Conservation (phyloP, 345 rosid species). For the Physaria fendleri region DNA sequence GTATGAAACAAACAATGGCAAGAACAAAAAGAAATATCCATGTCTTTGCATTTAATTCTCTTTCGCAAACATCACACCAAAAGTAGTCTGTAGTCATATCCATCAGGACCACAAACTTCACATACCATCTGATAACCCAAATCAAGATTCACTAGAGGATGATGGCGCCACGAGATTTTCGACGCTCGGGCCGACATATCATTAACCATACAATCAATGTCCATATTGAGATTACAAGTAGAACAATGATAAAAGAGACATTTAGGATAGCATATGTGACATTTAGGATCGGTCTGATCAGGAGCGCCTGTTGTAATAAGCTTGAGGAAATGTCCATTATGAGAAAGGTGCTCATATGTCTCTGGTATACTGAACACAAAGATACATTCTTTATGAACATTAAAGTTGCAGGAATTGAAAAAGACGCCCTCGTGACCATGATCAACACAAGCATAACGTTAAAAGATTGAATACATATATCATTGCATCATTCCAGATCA, state of each 20-base stretch:
- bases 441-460: too few species aligned
- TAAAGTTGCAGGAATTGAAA: background rate
- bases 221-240: background rate
- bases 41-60: too few species aligned
- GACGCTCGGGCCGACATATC: background rate
- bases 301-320: constrained; percentile 6
- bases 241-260: background rate
- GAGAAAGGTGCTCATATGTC: background rate
- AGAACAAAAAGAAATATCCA: too few species aligned
- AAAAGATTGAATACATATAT: too few species aligned
- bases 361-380: background rate
- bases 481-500: too few species aligned
- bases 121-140: background rate
- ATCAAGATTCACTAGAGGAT: background rate
- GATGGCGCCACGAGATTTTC: background rate
- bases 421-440: too few species aligned
- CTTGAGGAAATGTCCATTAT: background rate
- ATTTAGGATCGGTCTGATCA: background rate
- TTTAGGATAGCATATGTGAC: background rate
- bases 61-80: too few species aligned
- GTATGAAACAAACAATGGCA: too few species aligned
- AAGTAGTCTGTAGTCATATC: too few species aligned
- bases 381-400: background rate
- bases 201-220: background rate
- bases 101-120: background rate